Conservation (phyloP, 1,284 basidiomycete genomes). For the Taiwanofungus camphoratus region DNA sequence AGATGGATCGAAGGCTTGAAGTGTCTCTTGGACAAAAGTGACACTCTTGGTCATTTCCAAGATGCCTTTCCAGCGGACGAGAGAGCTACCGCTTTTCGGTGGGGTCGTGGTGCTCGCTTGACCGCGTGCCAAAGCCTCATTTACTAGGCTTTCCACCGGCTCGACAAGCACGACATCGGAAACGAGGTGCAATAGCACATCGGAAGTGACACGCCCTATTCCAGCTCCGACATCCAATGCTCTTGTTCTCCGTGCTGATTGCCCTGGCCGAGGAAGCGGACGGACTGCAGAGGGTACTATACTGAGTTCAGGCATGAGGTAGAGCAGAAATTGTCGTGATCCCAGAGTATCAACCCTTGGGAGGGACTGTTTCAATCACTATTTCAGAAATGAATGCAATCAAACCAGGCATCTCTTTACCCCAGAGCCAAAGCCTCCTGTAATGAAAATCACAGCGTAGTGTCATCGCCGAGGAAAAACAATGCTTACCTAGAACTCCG, state of each 20-base stretch:
- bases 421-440: constrained; percentile 70
- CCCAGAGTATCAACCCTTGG: constrained; percentile 86
- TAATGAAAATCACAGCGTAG: constrained; percentile 18
- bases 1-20: constrained; percentile 74
- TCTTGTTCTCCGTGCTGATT: constrained; percentile 42
- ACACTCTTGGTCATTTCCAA: constrained; percentile 64
- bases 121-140: constrained; percentile 57
- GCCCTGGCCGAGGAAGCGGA: constrained; percentile 18
- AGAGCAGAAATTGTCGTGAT: constrained; percentile 80
- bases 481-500: constrained; percentile 54
- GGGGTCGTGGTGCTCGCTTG: constrained; percentile 28
- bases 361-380: constrained; percentile 53
- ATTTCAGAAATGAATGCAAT: constrained; percentile 2
- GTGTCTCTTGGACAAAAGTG: constrained; percentile 70
- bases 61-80: constrained; percentile 62
- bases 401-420: constrained; percentile 33
- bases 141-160: constrained; percentile 75
- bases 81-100: constrained; percentile 9
- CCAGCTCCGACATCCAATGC: constrained; percentile 90
- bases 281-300: constrained; percentile 66
- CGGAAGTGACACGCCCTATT: constrained; percentile 84
- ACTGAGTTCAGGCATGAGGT: constrained; percentile 73
- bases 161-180: constrained; percentile 85
- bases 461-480: background rate
- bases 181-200: constrained; percentile 81